Evolutionary conservation across 2,329 filamentous ascomycete genomes (phyloP), one percentile per base, ranked within the genome.

Genomic region (Elsinoe arachidis): DNA sequence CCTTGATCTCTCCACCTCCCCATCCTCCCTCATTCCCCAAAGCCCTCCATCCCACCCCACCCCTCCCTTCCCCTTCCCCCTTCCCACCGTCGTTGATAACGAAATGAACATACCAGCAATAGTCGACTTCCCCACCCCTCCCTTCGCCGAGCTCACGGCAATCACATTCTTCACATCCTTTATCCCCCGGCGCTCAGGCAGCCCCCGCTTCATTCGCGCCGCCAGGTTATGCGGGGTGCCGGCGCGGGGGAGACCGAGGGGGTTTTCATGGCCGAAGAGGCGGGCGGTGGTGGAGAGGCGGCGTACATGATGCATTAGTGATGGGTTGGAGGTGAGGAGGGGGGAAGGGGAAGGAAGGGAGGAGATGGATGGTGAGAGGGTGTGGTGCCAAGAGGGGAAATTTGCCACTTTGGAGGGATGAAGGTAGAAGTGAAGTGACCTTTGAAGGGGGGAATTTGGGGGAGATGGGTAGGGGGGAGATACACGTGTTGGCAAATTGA

Each of bases 111-210:
- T 66, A 88, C 88, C 87, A 59, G 92, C 86, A 44, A 97, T 84
- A 6, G 93, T 99, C 64, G 90, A 96, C 70, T 99, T 99, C 1
- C 93, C 93, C 0, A 99, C 93, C n/a, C 93, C 93, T 2, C 93
- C 93, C 69, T 99, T 99, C 12, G 93, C 93, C 1, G 91, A 97
- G 3, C 90, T 96, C 12, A 99, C 89, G n/a, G 91, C 90, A 59
- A 99, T 83, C n/a, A 96, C 84, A 69, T 95, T 96, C 63, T 84
- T 81, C 21, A 99, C 92, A 69, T 91, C 84, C 23, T 81, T 80
- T 64, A 99, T 95, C 64, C 82, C 84, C 62, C 89, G 82, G 66
- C 87, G 85, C 64, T 90, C 82, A 0, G 93, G 92, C 10, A 95
- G 79, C 21, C 89, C 88, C 55, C 88, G 83, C 73, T 89, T 87